Evolutionary conservation across 495 filamentous ascomycete genomes (phyloP), one percentile per base, ranked within the genome.

Genomic region (Pseudotulostoma volvatum): DNA sequence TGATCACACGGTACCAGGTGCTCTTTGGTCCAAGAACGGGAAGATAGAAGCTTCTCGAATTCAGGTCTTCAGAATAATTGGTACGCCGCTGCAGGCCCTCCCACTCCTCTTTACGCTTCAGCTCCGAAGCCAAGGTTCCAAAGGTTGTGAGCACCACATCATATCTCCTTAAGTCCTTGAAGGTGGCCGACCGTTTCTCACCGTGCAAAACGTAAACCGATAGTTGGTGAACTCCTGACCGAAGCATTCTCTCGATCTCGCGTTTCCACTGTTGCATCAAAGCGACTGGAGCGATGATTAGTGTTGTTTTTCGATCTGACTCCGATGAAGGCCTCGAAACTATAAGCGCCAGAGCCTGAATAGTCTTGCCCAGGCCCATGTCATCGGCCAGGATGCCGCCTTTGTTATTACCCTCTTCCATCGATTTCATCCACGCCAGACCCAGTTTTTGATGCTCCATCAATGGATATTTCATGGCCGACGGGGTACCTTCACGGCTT

Each of bases 311-410:
- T 39, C 70, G 64, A 7, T 60, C 48, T n/a, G 58, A 60, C 49
- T 86, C 70, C 1, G 56, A 47, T 0, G 84, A 77, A 9, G 70
- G 75, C 18, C 75, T 66, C n/a, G 75, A 70, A 1, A 88, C 67
- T 44, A 97, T 81, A 21, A 97, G 68, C 2, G 90, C 77, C 13
- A 97, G 64, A n/a, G 84, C 75, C 45, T 87, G 81, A 34, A 97
- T 81, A 2, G 90, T 97, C 63, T 97, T 97, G 9, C 90, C 90
- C 5, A 97, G 67, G 13, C 90, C 90, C 90, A 97, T 97, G 37
- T 87, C 84, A 51, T 93, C 84, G 3, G 82, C 85, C 23, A 90
- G 67, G 44, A 93, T 84, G 7, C 85, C 85, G 23, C 86, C 86
- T 46, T 79, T 84, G 41, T 80, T 81, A 2, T 60, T 67, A 9